These are phyloP conservation scores for Dothistroma pini DNA, from an alignment of 2,329 filamentous ascomycete species.

Conservation along the genomic window DNA sequence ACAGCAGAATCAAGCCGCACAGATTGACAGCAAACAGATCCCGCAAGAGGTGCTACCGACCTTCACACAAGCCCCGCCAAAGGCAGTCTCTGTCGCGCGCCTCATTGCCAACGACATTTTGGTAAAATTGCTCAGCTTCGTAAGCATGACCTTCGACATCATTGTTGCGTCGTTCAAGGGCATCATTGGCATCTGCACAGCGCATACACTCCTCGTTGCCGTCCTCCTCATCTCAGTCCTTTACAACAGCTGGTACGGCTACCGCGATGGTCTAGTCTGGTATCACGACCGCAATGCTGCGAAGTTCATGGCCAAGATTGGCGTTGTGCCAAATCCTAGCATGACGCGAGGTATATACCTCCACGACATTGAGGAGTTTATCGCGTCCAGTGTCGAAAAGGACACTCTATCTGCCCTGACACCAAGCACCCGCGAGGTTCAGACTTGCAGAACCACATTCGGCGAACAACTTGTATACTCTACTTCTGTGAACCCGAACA, in stretches of 20 bases:
- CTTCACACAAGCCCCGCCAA: conserved; percentile 11
- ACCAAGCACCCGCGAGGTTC: not conserved
- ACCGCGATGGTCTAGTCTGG: conserved; percentile 71
- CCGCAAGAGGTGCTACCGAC: conserved; percentile 14
- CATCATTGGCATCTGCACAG: conserved; percentile 37
- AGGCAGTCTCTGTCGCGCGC: conserved; percentile 24
- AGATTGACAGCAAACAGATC: conserved; percentile 29
- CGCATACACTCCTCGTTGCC: conserved; percentile 69
- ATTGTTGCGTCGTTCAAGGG: conserved; percentile 36
- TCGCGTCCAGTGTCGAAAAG: conserved; percentile 32
- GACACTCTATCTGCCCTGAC: conserved; percentile 10
- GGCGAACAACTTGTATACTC: conserved; percentile 26
- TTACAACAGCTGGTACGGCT: conserved; percentile 71
- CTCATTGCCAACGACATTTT: conserved; percentile 33
- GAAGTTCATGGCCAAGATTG: conserved; percentile 76
- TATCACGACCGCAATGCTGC: conserved; percentile 78
- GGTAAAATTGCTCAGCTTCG: conserved; percentile 23
- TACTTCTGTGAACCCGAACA: conserved; percentile 6
- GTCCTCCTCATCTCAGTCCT: conserved; percentile 66
- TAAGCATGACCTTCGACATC: conserved; percentile 41
- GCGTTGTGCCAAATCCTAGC: conserved; percentile 70
- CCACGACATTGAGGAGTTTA: conserved; percentile 67
- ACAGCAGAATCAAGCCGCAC: conserved; percentile 56
- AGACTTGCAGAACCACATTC: conserved; percentile 35
- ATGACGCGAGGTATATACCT: conserved; percentile 88